Conservation (phyloP, 129 eudicot genomes). For the sunflower (Helianthus annuus) region HanXRQr2.0-SUNRISE NC_035446.2:155900235-155900734, state of each 20-base stretch:
- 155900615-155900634: no score
- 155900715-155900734: no score
- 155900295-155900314: constrained; percentile 17
- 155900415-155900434: neutral
- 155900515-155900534: neutral
- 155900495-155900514: neutral
- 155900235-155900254: constrained; percentile 35
- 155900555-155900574: no score
- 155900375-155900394: neutral
- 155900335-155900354: neutral
- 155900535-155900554: no score
- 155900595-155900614: no score
- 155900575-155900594: no score
- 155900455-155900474: neutral
- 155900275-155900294: constrained; percentile 29
- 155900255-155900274: constrained; percentile 26
- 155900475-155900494: neutral
- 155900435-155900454: neutral
- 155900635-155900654: no score
- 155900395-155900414: neutral
- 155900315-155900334: constrained; percentile 27
- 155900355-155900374: neutral
- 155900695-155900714: no score
- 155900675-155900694: no score
- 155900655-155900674: no score